Conservation (phyloP, 2,329 filamentous ascomycete genomes). For the Neopestalotiopsis sp. region DNA sequence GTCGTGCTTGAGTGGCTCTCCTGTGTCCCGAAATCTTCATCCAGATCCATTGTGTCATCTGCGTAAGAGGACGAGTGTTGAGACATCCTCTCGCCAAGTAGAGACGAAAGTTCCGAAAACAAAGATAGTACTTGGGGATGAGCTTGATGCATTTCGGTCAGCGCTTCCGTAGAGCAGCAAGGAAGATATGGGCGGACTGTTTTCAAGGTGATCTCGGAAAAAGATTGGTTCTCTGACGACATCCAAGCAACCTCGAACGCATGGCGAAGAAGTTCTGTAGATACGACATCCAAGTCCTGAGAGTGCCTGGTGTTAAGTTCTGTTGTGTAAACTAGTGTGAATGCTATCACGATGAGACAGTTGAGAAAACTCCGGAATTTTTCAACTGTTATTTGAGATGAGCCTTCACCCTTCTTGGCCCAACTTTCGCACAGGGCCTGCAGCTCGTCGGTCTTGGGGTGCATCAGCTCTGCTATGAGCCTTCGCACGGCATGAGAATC, state of each 20-base stretch:
- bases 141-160: conserved; percentile 44
- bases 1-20: conserved; percentile 50
- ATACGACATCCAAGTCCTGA: conserved; percentile 49
- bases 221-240: conserved; percentile 50
- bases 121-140: conserved; percentile 48
- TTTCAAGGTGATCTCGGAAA: conserved; percentile 52
- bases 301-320: conserved; percentile 54
- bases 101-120: conserved; percentile 44
- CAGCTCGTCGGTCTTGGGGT: conserved; percentile 57
- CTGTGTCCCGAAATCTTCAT: conserved; percentile 68
- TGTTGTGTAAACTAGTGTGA: conserved; percentile 53
- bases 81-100: conserved; percentile 35
- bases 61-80: conserved; percentile 41
- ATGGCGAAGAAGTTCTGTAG: conserved; percentile 47
- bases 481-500: conserved; percentile 52
- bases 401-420: conserved; percentile 49
- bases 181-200: conserved; percentile 54
- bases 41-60: conserved; percentile 68
- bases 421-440: conserved; percentile 51
- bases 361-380: conserved; percentile 57
- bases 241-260: conserved; percentile 45
- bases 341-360: conserved; percentile 49
- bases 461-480: conserved; percentile 58
- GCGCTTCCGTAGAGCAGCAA: conserved; percentile 40
- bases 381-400: conserved; percentile 55